phyloP scores from a whole-genome alignment of 108 stramenopile species.

The Nannochloropsis salina region DNA sequence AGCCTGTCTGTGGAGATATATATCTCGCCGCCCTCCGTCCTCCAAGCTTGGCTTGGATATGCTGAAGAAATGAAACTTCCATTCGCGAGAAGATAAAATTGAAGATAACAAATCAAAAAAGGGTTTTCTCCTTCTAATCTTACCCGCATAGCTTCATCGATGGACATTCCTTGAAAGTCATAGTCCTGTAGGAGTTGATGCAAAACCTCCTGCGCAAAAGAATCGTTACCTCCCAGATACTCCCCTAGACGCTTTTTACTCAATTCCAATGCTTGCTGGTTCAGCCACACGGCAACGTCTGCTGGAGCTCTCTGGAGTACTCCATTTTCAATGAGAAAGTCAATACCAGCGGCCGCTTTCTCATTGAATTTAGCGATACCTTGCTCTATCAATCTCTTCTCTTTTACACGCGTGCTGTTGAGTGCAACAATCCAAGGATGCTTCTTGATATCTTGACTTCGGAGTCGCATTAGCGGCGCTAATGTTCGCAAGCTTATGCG shows the following conservation, averaged over 20 bases:
- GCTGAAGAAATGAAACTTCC: too few relatives aligned
- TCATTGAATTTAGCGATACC: background rate
- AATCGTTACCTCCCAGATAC: constrained; percentile 19
- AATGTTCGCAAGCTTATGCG: constrained; percentile 8
- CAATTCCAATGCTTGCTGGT: background rate
- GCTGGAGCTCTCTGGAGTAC: background rate
- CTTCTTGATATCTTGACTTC: background rate
- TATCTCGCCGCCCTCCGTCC: too few relatives aligned
- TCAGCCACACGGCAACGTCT: background rate
- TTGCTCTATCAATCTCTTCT: background rate
- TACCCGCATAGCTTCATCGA: constrained; percentile 64
- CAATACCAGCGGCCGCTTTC: background rate
- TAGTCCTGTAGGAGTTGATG: constrained; percentile 29
- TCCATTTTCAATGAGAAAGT: background rate
- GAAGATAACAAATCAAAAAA: too few relatives aligned
- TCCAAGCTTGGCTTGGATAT: too few relatives aligned
- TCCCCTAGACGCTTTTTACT: constrained; percentile 21
- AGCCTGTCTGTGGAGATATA: too few relatives aligned
- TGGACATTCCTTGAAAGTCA: constrained; percentile 30
- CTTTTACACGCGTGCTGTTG: background rate
- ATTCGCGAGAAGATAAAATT: too few relatives aligned
- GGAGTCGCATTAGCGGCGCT: background rate
- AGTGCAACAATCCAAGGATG: background rate
- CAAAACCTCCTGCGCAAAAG: constrained; percentile 36
- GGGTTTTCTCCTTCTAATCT: constrained; percentile 62